These are phyloP conservation scores for Prosopis cineraria DNA, from an alignment of 306 rosid genomes.

Conservation along the genomic window DNA sequence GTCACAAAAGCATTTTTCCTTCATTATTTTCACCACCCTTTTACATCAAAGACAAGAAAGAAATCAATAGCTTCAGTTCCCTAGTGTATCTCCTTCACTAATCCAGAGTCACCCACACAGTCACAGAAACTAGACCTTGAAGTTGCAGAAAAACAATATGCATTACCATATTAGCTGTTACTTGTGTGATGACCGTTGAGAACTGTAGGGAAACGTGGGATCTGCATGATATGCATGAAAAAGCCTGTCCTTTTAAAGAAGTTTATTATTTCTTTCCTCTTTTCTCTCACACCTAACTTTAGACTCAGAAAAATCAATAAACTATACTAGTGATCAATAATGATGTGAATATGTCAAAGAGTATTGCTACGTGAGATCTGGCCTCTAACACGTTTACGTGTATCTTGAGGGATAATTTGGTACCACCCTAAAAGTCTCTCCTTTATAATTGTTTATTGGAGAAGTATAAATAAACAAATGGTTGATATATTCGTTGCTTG, in stretches of 20 bases:
- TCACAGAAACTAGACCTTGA: not conserved
- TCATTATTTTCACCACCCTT: slow-evolving; percentile 39
- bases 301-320: not conserved
- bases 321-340: not conserved
- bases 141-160: not conserved
- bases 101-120: not conserved
- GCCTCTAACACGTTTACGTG: not conserved
- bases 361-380: not conserved
- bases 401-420: not conserved
- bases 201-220: slow-evolving; percentile 44
- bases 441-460: slow-evolving; percentile 37
- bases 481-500: slow-evolving; percentile 92
- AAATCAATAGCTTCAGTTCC: not conserved
- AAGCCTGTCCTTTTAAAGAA: slow-evolving; percentile 21
- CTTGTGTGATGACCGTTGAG: not conserved
- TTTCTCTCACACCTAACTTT: slow-evolving; percentile 27
- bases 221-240: slow-evolving; percentile 59
- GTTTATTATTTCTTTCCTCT: slow-evolving; percentile 22
- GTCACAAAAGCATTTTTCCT: slow-evolving; percentile 54
- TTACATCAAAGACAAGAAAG: slow-evolving; percentile 36
- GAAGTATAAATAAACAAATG: slow-evolving; percentile 28
- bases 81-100: not conserved
- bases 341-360: not conserved
- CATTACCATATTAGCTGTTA: not conserved
- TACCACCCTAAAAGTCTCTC: not conserved